These are phyloP conservation scores for Ceratocystis albifundus DNA, from an alignment of 2,329 filamentous ascomycete genomes.

Conservation along the genomic window DNA sequence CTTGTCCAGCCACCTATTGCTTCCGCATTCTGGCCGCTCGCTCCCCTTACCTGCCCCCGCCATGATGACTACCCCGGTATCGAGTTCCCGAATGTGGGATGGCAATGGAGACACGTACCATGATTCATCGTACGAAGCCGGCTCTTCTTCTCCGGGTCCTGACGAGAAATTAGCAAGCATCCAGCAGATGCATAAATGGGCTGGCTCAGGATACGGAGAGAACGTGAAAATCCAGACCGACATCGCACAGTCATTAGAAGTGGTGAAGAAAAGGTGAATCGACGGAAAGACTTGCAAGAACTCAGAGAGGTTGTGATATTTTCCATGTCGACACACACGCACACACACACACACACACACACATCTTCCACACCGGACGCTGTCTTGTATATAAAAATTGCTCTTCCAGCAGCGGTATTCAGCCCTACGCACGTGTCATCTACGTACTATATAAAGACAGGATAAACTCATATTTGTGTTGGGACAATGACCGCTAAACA, in stretches of 20 bases:
- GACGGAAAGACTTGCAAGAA: background rate
- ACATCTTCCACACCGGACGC: too few relatives aligned
- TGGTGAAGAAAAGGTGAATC: constrained; percentile 1
- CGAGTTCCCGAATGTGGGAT: background rate
- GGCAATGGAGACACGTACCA: background rate
- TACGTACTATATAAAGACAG: background rate
- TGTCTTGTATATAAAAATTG: too few relatives aligned
- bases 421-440: too few relatives aligned
- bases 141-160: background rate
- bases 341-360: constrained; percentile 1
- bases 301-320: background rate
- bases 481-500: too few relatives aligned
- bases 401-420: too few relatives aligned
- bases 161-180: background rate
- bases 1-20: background rate
- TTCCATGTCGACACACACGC: background rate
- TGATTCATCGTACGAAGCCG: background rate
- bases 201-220: background rate
- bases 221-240: constrained; percentile 6
- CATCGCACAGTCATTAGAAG: constrained; percentile 8
- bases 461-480: too few relatives aligned
- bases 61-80: background rate
- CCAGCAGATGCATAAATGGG: background rate
- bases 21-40: background rate
- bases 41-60: background rate